Evolutionary conservation across 257 asterid species (phyloP), one percentile per base, ranked within the genome.

Genomic region (Thymus mandschuricus): DNA sequence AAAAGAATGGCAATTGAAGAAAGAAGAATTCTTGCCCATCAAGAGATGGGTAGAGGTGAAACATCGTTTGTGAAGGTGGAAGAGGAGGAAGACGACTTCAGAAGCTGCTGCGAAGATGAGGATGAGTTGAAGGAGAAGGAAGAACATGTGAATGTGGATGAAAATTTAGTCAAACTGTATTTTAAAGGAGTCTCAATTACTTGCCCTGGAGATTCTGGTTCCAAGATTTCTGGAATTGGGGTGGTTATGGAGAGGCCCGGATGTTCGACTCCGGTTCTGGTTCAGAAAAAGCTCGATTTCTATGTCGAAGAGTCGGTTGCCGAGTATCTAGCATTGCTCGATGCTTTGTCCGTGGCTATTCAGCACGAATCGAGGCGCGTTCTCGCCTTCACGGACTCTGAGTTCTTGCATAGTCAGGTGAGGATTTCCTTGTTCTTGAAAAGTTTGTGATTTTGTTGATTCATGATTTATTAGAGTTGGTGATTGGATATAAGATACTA

Each of bases 241-340:
- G 98, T 95, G 70, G 87, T 92, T 60, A 89, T 92, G 81, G 88
- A 88, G 80, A 80, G 77, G 74, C 69, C 81, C 1, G 72, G 73
- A 0, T 66, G 50, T 65, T 68, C 65, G 64, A 46, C 82, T 79
- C 86, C 79, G 2, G 72, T 89, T 76, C 89, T 68, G 80, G 92
- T 95, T 71, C 98, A 95, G 87, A 95, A 95, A 68, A 89, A 75
- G 87, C 98, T 95, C 57, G 98, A 88, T 74, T 92, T 95, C 77
- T 88, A 79, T 31, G 96, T 92, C 4, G 92, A 89, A 35, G 93
- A 88, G 68, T 43, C 78, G 46, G 90, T 90, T 30, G 98, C 91
- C 1, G 96, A 95, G 81, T 95, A 88, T 82, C 81, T 95, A 73
- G 99, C 98, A 76, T 77, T 95, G 86, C 77, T 95, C 75, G 99